Evolutionary conservation across 2,329 filamentous ascomycete species (phyloP).

Genomic region (Penicillium sp.): DNA sequence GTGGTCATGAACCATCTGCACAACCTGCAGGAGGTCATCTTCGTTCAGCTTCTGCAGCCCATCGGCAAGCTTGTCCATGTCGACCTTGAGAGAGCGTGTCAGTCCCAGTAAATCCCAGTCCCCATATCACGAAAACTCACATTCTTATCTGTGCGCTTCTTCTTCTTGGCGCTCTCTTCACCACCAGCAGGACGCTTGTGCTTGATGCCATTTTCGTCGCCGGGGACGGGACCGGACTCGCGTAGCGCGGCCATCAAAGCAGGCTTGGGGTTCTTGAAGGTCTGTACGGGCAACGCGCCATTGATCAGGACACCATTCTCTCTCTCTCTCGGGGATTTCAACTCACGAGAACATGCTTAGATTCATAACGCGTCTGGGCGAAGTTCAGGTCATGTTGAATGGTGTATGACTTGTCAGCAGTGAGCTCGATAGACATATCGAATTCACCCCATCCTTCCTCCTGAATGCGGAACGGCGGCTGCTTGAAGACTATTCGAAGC

Average conservation of each 20-base stretch:
- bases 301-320: not conserved
- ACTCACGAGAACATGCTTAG: conserved; percentile 69
- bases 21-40: conserved; percentile 89
- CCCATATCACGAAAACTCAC: conserved; percentile 34
- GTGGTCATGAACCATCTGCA: conserved; percentile 97
- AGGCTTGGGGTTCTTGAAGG: conserved; percentile 90
- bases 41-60: conserved; percentile 84
- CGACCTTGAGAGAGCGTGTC: conserved; percentile 49
- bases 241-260: conserved; percentile 75
- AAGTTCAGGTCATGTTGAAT: conserved; percentile 93
- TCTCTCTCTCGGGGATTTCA: not conserved
- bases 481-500: conserved; percentile 65
- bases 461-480: conserved; percentile 80
- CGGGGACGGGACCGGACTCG: conserved; percentile 82
- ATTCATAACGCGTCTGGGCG: conserved; percentile 74
- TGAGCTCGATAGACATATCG: conserved; percentile 84
- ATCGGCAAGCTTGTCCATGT: conserved; percentile 97
- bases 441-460: conserved; percentile 99
- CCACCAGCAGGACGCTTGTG: conserved; percentile 58
- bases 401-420: conserved; percentile 80
- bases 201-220: conserved; percentile 63
- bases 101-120: not conserved
- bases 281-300: conserved; percentile 40
- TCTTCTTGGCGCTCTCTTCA: conserved; percentile 71
- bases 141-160: conserved; percentile 64